These are phyloP conservation scores for Candida nitratophila DNA, from an alignment of 805 yeast genomes.

Conservation along the genomic window DNA sequence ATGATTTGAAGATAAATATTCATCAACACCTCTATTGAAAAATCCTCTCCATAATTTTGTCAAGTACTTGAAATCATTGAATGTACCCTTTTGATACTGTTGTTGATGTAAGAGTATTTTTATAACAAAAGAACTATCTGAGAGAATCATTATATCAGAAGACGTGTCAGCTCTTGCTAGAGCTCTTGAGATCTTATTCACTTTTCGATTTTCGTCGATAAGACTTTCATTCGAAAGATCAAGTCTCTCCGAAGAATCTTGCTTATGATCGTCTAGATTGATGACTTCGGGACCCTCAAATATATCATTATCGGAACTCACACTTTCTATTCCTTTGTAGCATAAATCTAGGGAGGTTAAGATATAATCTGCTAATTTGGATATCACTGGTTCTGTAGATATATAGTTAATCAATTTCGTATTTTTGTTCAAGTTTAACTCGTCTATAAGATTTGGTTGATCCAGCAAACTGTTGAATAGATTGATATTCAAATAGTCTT, in stretches of 20 bases:
- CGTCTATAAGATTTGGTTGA: conserved; percentile 29
- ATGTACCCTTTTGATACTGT: not conserved
- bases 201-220: not conserved
- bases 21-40: conserved; percentile 17
- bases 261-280: not conserved
- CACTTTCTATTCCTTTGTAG: not conserved
- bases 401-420: conserved; percentile 25
- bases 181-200: conserved; percentile 12
- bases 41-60: conserved; percentile 26
- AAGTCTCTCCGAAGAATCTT: not conserved
- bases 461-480: conserved; percentile 27
- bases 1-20: conserved; percentile 2
- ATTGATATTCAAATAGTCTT: conserved; percentile 13
- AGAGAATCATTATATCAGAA: conserved; percentile 21
- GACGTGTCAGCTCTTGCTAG: conserved; percentile 21
- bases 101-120: conserved; percentile 10
- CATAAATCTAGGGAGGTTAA: conserved; percentile 21
- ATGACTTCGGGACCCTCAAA: conserved; percentile 2
- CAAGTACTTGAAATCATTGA: conserved; percentile 13
- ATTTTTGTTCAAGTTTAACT: conserved; percentile 27
- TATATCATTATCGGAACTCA: conserved; percentile 7
- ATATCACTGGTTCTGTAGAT: conserved; percentile 24
- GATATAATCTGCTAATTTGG: conserved; percentile 22
- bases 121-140: conserved; percentile 13
- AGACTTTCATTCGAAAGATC: not conserved